Percentiles rank a stretch among this genome's conserved stretches.
Conservation (phyloP, 345 rosid genomes). For the Salix viminalis region DNA sequence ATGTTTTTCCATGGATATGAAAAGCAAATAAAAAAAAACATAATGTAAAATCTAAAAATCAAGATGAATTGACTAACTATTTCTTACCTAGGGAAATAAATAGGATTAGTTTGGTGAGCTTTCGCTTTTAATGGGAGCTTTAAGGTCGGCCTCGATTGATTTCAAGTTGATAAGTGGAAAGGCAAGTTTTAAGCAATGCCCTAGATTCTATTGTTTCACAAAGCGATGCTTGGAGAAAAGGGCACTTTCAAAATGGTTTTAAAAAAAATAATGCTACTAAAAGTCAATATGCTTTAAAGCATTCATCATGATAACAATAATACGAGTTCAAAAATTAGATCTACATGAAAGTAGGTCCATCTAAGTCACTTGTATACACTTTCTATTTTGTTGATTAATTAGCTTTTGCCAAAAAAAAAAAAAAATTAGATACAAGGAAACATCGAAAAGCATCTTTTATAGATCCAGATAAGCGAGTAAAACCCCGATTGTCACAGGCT, state of each 20-base stretch:
- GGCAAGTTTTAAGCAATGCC: constrained; percentile 6
- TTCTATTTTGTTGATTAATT: not conserved
- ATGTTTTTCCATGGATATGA: no score
- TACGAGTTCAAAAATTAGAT: not conserved
- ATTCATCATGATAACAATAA: not conserved
- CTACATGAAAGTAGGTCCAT: not conserved
- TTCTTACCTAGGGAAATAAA: not conserved
- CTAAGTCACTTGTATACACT: not conserved
- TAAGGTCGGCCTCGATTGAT: not conserved
- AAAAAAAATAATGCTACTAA: not conserved
- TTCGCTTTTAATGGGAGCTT: not conserved
- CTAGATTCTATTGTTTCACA: constrained; percentile 12
- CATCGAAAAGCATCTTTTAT: no score
- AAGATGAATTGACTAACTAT: no score
- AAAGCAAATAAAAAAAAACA: no score
- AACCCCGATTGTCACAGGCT: accelerated
- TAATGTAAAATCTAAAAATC: no score
- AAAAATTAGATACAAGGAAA: no score
- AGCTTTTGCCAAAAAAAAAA: no score
- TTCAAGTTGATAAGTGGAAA: constrained; percentile 1
- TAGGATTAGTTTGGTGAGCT: not conserved
- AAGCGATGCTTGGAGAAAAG: not conserved
- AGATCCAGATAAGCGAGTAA: no score
- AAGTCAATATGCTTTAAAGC: not conserved
- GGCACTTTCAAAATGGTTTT: not conserved